Conservation (phyloP, 768 basidiomycete genomes). For the Tylopilus rubrobrunneus region DNA sequence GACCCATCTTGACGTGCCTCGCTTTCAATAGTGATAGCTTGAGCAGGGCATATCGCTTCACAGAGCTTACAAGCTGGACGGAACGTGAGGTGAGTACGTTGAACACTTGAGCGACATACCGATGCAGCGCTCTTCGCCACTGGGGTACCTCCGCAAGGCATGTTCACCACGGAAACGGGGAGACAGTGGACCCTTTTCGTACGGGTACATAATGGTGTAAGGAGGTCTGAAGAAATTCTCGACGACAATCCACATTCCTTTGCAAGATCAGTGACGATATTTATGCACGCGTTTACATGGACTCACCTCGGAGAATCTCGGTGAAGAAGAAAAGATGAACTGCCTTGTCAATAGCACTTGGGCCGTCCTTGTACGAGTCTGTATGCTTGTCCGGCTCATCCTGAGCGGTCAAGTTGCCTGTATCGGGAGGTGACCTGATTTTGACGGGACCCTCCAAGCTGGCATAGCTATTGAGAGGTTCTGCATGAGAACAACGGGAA, state of each 20-base stretch:
- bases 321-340: constrained; percentile 98
- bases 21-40: constrained; percentile 99
- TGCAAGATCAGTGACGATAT: constrained; percentile 8
- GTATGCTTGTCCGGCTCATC: constrained; percentile 49
- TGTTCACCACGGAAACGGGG: constrained; percentile 99
- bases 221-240: constrained; percentile 92
- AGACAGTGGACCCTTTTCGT: constrained; percentile 96
- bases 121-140: constrained; percentile 97
- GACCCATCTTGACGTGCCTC: constrained; percentile 95
- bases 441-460: constrained; percentile 21
- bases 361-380: constrained; percentile 73
- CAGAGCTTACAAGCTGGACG: constrained; percentile 92
- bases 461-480: constrained; percentile 14
- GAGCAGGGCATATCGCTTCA: constrained; percentile 98
- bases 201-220: constrained; percentile 98
- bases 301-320: constrained; percentile 90
- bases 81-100: constrained; percentile 5
- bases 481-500: constrained; percentile 20
- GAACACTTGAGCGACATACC: constrained; percentile 49
- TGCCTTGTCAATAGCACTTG: constrained; percentile 93
- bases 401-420: constrained; percentile 33
- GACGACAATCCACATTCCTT: constrained; percentile 97
- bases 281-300: background rate
- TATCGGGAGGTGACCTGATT: constrained; percentile 32
- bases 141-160: constrained; percentile 92